phyloP scores from a whole-genome alignment of 768 basidiomycete genomes.

The Rhodosporidiobolus sp. region DNA sequence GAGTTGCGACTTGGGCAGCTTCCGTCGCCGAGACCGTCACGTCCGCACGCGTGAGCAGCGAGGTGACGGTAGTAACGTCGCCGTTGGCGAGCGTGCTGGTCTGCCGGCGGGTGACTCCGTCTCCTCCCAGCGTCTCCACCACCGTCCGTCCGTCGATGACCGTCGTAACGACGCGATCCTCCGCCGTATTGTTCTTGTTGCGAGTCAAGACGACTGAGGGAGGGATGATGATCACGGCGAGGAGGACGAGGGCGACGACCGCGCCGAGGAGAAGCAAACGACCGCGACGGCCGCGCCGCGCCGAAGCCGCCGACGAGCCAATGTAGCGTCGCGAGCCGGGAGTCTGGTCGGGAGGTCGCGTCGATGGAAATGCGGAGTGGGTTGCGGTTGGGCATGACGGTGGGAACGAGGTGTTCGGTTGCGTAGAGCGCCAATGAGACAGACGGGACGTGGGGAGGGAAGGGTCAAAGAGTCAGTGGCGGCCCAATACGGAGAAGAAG shows the following conservation, averaged over 20 bases:
- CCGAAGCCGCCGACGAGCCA: not conserved
- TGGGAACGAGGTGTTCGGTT: no score
- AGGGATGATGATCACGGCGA: constrained; percentile 14
- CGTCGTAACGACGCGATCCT: constrained; percentile 1
- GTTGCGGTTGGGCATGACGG: no score
- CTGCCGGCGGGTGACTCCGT: not conserved
- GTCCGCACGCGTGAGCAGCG: not conserved
- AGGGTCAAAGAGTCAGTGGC: not conserved
- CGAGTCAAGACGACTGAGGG: constrained; percentile 11
- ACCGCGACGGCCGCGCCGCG: not conserved
- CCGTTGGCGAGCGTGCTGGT: constrained; percentile 9
- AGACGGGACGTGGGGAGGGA: not conserved
- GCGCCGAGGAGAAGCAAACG: not conserved
- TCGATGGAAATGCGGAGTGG: no score
- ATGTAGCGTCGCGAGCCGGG: not conserved
- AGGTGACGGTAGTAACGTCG: not conserved
- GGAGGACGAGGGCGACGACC: not conserved
- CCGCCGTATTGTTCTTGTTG: constrained; percentile 8
- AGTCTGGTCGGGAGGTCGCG: no score
- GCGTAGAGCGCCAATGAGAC: no score
- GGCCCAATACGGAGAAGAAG: not conserved
- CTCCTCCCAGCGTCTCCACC: not conserved
- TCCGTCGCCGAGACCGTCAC: constrained; percentile 11
- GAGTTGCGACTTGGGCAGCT: not conserved
- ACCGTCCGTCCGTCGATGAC: constrained; percentile 9